A percentile compares a stretch with the other conserved stretches of the same genome.
phyloP scores from a whole-genome alignment of 1,284 basidiomycete species.

The Psilocybe mexicana region DNA sequence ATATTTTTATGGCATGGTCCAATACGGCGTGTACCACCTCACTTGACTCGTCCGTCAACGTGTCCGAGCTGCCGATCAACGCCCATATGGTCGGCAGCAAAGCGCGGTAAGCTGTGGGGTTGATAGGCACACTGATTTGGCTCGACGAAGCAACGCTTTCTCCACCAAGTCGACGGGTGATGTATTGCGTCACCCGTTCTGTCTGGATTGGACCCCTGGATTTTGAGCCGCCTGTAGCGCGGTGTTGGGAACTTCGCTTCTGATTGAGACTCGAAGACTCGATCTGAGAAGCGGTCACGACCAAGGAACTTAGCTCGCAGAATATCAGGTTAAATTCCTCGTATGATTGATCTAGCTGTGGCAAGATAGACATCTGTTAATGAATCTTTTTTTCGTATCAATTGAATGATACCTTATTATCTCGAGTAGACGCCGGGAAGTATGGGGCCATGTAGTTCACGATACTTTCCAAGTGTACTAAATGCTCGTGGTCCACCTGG shows the following conservation, averaged over 20 bases:
- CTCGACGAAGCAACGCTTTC: conserved; percentile 40
- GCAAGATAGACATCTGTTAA: background rate
- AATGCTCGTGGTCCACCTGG: conserved; percentile 23
- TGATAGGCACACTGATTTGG: conserved; percentile 49
- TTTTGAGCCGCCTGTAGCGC: conserved; percentile 1
- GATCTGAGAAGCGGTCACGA: conserved; percentile 46
- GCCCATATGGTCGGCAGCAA: conserved; percentile 86
- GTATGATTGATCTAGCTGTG: conserved; percentile 55
- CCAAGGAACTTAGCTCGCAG: conserved; percentile 73
- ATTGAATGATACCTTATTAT: conserved; percentile 50
- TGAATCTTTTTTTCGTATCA: conserved; percentile 6
- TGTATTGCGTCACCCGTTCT: conserved; percentile 66
- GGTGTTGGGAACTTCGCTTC: conserved; percentile 17
- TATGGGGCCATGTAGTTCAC: conserved; percentile 76
- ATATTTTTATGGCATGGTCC: conserved; percentile 57
- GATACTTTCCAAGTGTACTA: conserved; percentile 56
- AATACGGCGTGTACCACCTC: conserved; percentile 51
- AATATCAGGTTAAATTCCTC: conserved; percentile 75
- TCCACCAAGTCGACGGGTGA: conserved; percentile 64
- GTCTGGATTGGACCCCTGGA: conserved; percentile 40
- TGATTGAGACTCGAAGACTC: conserved; percentile 16
- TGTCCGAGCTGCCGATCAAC: conserved; percentile 52
- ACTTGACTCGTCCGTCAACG: conserved; percentile 27
- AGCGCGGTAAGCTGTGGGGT: conserved; percentile 62
- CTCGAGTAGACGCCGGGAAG: conserved; percentile 71